Base-by-base conservation (phyloP, 2,329 filamentous ascomycete genomes). In the Fusarium sp. region DNA sequence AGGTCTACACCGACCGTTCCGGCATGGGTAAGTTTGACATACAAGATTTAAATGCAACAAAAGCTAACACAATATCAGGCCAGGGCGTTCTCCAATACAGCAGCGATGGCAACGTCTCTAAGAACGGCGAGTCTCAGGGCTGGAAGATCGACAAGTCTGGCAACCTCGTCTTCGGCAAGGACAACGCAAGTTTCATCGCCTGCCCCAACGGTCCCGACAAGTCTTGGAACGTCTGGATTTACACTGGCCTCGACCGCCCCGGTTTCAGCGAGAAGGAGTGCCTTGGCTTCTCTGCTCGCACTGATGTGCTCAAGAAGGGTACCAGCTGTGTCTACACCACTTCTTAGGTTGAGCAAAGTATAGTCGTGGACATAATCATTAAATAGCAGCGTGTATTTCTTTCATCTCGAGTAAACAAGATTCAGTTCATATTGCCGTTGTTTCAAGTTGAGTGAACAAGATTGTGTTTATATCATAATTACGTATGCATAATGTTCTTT, bases 61-160 rank as follows among this genome's bases (percentile, higher is more conserved):
- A 7, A 35, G 13, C 19, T 54, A 32, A 50, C 7, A 11, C n/a
- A 3, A 11, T 4, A 19, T 56, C 30, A 84, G 83, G 85, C 63
- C 83, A 86, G 62, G 87, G 87, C 49, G 78, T 80, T 40, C 73
- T 88, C 47, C 82, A 83, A 35, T 89, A 87, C 78, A 79, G 82
- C 28, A 85, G 81, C 10, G 83, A 81, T 77, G 79, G 82, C 26
- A 85, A 82, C 9, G 83, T 82, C 5, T 13, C 28, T 9, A 26
- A 35, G 17, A 60, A 19, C 7, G 14, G 30, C 33, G 83, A 88
- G 79, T 77, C 78, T 35, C 79, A 77, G 44, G 80, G 80, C 55
- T 90, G 84, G 80, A 63, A 75, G n/a, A 60, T 88, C 55, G 74
- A 79, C 32, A 82, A 81, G 46, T 66, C 65, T 3, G 75, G 45